Percentiles rank a stretch among this genome's conserved stretches.
phyloP scores from a whole-genome alignment of 805 yeast species.

The Ogataea nakhonphanomensis region DNA sequence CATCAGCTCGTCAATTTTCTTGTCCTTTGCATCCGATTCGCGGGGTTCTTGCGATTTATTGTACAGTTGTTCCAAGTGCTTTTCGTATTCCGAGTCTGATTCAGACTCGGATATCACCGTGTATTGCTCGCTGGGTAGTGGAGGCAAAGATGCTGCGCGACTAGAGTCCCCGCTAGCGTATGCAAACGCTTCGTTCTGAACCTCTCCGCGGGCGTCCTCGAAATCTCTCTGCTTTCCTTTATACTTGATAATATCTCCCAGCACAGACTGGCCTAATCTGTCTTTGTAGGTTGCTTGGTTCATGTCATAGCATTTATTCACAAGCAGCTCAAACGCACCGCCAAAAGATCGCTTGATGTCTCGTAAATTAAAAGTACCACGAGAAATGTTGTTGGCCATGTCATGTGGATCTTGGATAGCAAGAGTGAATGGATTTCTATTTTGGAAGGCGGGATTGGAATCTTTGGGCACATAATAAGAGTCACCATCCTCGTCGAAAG shows the following conservation, averaged over 20 bases:
- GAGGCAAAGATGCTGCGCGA: slow-evolving; percentile 25
- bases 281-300: slow-evolving; percentile 61
- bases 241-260: slow-evolving; percentile 76
- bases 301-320: slow-evolving; percentile 72
- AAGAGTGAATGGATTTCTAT: slow-evolving; percentile 57
- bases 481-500: slow-evolving; percentile 52
- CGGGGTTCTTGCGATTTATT: slow-evolving; percentile 21
- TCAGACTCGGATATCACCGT: slow-evolving; percentile 28
- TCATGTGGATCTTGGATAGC: slow-evolving; percentile 91
- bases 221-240: slow-evolving; percentile 74
- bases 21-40: slow-evolving; percentile 6
- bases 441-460: slow-evolving; percentile 33
- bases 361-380: slow-evolving; percentile 78
- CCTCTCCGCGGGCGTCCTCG: slow-evolving; percentile 65
- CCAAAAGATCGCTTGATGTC: slow-evolving; percentile 82
- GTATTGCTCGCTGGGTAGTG: slow-evolving; percentile 33
- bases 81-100: slow-evolving; percentile 21
- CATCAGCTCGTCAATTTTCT: slow-evolving; percentile 24
- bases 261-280: slow-evolving; percentile 66
- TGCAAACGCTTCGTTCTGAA: slow-evolving; percentile 54
- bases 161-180: slow-evolving; percentile 25
- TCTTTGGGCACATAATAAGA: slow-evolving; percentile 59
- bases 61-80: slow-evolving; percentile 11
- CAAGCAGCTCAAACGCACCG: slow-evolving; percentile 78
- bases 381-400: slow-evolving; percentile 72